phyloP scores from a whole-genome alignment of 2,329 filamentous ascomycete species.

The Shiraia sp. region DNA sequence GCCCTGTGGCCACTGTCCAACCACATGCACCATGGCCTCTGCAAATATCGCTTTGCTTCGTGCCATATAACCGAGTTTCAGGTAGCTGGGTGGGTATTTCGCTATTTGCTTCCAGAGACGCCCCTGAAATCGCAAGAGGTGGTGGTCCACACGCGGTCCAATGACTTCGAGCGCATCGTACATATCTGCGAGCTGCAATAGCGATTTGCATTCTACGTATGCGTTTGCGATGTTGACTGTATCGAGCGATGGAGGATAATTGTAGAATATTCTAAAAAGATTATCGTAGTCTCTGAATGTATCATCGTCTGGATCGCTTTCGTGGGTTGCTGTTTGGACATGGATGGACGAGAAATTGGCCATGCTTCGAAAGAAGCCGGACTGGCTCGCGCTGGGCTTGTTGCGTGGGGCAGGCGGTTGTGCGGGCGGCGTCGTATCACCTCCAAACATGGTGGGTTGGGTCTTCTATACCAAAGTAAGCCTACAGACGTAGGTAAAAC shows the following conservation, averaged over 20 bases:
- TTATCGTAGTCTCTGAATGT: slow-evolving; percentile 93
- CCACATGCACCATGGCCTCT: slow-evolving; percentile 87
- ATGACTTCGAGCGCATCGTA: slow-evolving; percentile 90
- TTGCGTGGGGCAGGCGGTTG: slow-evolving; percentile 61
- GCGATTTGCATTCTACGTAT: slow-evolving; percentile 90
- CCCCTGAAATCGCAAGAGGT: slow-evolving; percentile 87
- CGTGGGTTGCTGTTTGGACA: slow-evolving; percentile 41
- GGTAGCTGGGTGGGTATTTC: slow-evolving; percentile 91
- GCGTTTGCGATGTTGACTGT: slow-evolving; percentile 87
- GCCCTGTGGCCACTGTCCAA: slow-evolving; percentile 88
- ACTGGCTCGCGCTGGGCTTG: slow-evolving; percentile 65
- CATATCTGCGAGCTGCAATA: slow-evolving; percentile 87
- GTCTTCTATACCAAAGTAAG: slow-evolving; percentile 24
- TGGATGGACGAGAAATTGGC: slow-evolving; percentile 71
- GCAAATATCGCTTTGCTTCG: slow-evolving; percentile 76
- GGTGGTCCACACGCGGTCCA: slow-evolving; percentile 88
- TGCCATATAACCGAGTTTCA: slow-evolving; percentile 85
- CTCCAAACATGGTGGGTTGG: slow-evolving; percentile 61
- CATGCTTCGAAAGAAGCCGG: slow-evolving; percentile 84
- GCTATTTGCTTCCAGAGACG: slow-evolving; percentile 94
- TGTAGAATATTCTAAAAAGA: slow-evolving; percentile 94
- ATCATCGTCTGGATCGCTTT: slow-evolving; percentile 68
- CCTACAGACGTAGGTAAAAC: background rate
- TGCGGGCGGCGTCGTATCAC: slow-evolving; percentile 43
- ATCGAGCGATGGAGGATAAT: slow-evolving; percentile 81